A percentile compares a stretch with the other conserved stretches of the same genome.
Conservation (phyloP, 306 rosid species). For the Glycine tomentella region DNA sequence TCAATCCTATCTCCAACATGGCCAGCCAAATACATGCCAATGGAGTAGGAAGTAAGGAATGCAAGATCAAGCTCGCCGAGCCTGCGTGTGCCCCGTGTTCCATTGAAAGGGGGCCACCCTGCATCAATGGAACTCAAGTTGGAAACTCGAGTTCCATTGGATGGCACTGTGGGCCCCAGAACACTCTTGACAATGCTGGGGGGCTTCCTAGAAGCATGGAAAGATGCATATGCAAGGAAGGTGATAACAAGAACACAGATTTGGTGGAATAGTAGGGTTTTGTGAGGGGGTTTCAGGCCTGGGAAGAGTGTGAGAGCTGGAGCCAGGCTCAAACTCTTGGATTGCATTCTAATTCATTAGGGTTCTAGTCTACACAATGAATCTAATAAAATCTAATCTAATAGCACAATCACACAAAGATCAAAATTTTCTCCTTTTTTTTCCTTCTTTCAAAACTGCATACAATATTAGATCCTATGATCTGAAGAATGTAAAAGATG, state of each 20-base stretch:
- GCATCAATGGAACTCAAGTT: conserved; percentile 48
- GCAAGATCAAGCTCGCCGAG: conserved; percentile 92
- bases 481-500: conserved; percentile 31
- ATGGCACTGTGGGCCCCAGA: conserved; percentile 67
- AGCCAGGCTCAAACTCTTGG: conserved; percentile 54
- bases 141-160: conserved; percentile 50
- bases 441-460: not conserved
- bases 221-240: conserved; percentile 82
- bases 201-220: conserved; percentile 91
- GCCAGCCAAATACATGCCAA: conserved; percentile 91
- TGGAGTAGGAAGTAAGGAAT: conserved; percentile 74
- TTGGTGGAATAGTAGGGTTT: conserved; percentile 72
- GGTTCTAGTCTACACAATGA: not conserved
- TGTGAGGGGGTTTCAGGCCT: conserved; percentile 74
- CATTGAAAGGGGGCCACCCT: conserved; percentile 90
- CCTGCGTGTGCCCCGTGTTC: conserved; percentile 69
- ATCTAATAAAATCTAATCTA: conserved; percentile 18
- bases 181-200: conserved; percentile 96
- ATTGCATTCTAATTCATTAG: conserved; percentile 58
- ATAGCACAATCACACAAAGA: conserved; percentile 9
- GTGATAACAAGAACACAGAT: conserved; percentile 66
- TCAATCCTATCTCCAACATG: conserved; percentile 86
- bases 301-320: conserved; percentile 74
- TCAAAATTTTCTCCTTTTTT: not conserved
- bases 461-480: conserved; percentile 25